Evolutionary conservation across 164 flowering plant genomes (phyloP), one percentile per base, ranked within the genome.

Genomic region (Aristolochia fimbriata): DNA sequence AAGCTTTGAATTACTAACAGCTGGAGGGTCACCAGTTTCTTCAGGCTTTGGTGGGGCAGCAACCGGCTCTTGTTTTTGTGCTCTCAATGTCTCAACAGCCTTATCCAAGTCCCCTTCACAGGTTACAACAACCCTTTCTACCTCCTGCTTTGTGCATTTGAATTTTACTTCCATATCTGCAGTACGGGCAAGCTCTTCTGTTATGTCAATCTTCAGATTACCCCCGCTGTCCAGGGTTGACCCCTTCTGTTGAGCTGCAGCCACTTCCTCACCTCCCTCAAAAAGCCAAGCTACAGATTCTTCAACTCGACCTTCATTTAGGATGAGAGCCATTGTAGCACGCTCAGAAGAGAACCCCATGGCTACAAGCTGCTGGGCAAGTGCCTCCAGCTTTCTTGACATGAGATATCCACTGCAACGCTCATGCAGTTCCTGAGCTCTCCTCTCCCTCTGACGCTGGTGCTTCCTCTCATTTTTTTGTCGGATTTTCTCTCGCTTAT

Each of bases 391-490:
- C 72, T 88, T 93, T 63, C 97, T 78, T 3, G 97, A 88, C 92
- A 90, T 93, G 30, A 93, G 83, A 62, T 90, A 93, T 20, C 88
- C 85, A 62, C 72, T 70, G 72, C 97, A 93, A 13, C 77, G 73
- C 65, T 90, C 97, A 71, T 80, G 97, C 78, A 93, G 68, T 66
- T 93, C 96, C 65, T 83, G 97, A 10, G 92, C 96, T 33, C 99
- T 79, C 69, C 82, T 82, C 73, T 93, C 99, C 72, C 78, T 90
- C 70, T 90, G 99, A 7, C 97, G 88, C 66, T 88, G 99, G 71
- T 93, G 97, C 71, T 93, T 93, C 76, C 78, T 77, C 79, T 90
- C 99, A 78, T 93, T 93, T 74, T 93, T 90, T 65, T 81, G 94
- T 33, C 99, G 83, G 55, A 83, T 86, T 67, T 88, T 93, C 37